Conservation (phyloP, 2,329 filamentous ascomycete species). For the Penicillium occitanis region DNA sequence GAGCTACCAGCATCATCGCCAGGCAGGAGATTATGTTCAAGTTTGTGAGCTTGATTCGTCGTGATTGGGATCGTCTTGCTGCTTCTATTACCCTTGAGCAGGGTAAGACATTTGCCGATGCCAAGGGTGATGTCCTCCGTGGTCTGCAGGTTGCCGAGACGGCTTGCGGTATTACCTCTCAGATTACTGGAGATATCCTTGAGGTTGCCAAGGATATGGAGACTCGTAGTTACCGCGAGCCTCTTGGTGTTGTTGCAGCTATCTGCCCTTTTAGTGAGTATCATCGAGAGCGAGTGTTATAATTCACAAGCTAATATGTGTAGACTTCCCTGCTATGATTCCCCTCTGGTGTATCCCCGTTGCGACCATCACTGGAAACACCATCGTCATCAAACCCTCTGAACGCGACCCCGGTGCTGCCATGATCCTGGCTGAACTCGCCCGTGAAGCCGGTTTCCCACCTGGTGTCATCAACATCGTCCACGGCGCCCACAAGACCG, state of each 20-base stretch:
- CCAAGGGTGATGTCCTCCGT: constrained; percentile 65
- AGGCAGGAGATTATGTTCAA: constrained; percentile 68
- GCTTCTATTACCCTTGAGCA: constrained; percentile 67
- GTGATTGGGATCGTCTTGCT: constrained; percentile 65
- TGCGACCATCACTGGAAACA: constrained; percentile 62
- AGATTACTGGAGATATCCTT: constrained; percentile 65
- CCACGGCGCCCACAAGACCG: constrained; percentile 61
- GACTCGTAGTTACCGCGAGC: constrained; percentile 65
- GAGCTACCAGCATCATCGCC: constrained; percentile 58
- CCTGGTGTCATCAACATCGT: constrained; percentile 64
- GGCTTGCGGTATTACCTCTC: constrained; percentile 65
- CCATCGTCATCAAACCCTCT: constrained; percentile 62
- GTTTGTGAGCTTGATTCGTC: constrained; percentile 61
- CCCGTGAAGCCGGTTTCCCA: constrained; percentile 61
- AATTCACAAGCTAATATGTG: neutral
- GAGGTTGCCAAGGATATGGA: constrained; percentile 71
- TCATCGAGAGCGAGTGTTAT: too few species aligned
- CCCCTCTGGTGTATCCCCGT: constrained; percentile 67
- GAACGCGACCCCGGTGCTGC: constrained; percentile 62
- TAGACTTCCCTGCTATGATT: constrained; percentile 70
- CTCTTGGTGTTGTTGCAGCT: constrained; percentile 63
- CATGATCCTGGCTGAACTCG: constrained; percentile 62
- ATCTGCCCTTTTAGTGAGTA: constrained; percentile 63
- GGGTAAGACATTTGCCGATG: constrained; percentile 68
- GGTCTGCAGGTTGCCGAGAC: constrained; percentile 67